phyloP scores from a whole-genome alignment of 2,329 filamentous ascomycete species.

The Colletotrichum sp. region DNA sequence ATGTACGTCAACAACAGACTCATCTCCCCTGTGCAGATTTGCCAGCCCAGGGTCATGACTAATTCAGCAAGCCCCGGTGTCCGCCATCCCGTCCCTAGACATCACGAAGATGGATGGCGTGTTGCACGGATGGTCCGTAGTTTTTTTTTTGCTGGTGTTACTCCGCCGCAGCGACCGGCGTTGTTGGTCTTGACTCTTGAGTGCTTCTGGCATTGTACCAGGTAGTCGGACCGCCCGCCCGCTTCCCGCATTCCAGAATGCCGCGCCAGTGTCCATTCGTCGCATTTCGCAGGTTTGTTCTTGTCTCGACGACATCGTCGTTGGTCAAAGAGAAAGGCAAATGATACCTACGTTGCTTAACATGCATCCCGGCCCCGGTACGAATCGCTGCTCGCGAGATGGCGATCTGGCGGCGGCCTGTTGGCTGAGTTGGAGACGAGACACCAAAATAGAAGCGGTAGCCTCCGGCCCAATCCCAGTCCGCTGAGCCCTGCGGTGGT shows the following conservation, averaged over 20 bases:
- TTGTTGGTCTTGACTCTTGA: neutral
- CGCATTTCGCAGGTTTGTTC: neutral
- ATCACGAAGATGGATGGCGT: neutral
- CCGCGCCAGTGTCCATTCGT: neutral
- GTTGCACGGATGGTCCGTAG: neutral
- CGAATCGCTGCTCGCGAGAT: neutral
- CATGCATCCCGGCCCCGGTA: neutral
- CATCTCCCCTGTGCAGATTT: constrained; percentile 1
- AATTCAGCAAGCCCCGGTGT: neutral
- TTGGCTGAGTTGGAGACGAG: neutral
- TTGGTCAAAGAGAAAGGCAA: neutral
- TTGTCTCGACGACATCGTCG: neutral
- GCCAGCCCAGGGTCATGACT: neutral
- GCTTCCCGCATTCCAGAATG: neutral
- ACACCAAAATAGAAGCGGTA: constrained; percentile 18
- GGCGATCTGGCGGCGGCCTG: neutral
- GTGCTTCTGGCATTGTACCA: neutral
- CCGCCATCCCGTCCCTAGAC: neutral
- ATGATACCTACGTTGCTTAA: neutral
- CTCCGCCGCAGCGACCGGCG: neutral
- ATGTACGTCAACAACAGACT: neutral
- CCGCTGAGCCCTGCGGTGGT: neutral
- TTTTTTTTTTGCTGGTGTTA: neutral
- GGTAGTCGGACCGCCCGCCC: neutral
- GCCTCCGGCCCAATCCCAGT: neutral